A percentile compares a stretch with the other conserved stretches of the same genome.
These are phyloP conservation scores for Pythium sukuiense DNA, from an alignment of 352 stramenopile species.

Conservation along the genomic window DNA sequence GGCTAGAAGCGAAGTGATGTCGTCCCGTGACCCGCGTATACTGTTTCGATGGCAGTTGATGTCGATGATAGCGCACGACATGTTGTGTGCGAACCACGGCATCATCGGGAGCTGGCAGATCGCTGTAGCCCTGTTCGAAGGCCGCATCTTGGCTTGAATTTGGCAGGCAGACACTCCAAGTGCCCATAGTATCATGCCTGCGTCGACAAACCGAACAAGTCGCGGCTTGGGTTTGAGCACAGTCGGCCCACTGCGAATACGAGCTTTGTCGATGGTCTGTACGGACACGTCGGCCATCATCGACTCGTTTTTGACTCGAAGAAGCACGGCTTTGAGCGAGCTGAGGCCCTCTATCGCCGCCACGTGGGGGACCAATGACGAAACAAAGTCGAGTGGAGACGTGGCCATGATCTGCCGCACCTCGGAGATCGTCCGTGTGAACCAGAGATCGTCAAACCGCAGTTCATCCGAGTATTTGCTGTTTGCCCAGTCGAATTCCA, in stretches of 20 bases:
- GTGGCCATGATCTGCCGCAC: constrained; percentile 9
- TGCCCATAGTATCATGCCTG: background rate
- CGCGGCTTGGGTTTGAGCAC: background rate
- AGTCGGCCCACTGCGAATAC: background rate
- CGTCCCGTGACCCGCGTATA: background rate
- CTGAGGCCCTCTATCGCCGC: background rate
- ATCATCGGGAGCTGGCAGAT: constrained; percentile 3
- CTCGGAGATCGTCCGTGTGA: background rate
- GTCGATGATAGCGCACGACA: constrained; percentile 18
- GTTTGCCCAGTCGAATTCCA: constrained; percentile 6
- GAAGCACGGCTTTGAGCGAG: constrained; percentile 12
- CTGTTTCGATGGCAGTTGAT: constrained; percentile 24
- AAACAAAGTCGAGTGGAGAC: constrained; percentile 9
- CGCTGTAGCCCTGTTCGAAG: background rate
- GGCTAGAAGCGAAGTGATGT: background rate
- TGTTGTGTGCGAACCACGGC: constrained; percentile 18
- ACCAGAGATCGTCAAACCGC: constrained; percentile 10
- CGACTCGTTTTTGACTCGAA: background rate
- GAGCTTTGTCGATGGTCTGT: background rate
- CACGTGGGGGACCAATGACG: constrained; percentile 10
- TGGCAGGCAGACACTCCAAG: background rate
- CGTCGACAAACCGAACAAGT: background rate
- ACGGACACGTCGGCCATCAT: background rate
- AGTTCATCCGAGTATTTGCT: background rate
- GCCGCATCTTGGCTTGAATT: background rate